These are phyloP conservation scores for Fraxinus dipetala DNA, from an alignment of 305 asterid species.

Conservation along the genomic window DNA sequence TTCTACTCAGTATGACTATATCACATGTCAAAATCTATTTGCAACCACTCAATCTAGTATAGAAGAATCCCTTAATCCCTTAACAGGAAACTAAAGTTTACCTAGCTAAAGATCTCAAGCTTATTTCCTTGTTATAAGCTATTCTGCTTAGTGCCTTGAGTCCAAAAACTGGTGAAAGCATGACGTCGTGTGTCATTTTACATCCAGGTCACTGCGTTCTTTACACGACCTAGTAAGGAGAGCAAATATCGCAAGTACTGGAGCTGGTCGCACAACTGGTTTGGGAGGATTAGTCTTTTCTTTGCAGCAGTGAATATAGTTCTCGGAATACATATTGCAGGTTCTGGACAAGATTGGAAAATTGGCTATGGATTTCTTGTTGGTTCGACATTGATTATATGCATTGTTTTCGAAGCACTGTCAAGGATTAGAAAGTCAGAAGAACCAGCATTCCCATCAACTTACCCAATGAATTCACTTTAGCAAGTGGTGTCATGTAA, in stretches of 20 bases:
- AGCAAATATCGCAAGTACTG: conserved; percentile 66
- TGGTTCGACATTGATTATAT: conserved; percentile 40
- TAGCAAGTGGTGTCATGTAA: conserved; percentile 33
- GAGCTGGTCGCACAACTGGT: conserved; percentile 73
- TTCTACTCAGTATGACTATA: not conserved
- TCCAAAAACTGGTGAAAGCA: not conserved
- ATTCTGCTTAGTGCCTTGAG: not conserved
- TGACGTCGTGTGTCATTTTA: not conserved
- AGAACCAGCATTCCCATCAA: conserved; percentile 36
- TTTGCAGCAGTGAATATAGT: conserved; percentile 71
- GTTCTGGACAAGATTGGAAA: conserved; percentile 60
- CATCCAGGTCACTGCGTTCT: conserved; percentile 67
- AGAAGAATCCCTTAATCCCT: not conserved
- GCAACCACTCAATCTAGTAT: not conserved
- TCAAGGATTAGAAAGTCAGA: conserved; percentile 42
- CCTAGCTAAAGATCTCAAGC: not conserved
- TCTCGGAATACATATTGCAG: conserved; percentile 68
- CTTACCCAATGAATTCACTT: conserved; percentile 45
- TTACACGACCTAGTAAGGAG: conserved; percentile 58
- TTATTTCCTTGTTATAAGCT: not conserved
- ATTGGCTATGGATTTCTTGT: conserved; percentile 70
- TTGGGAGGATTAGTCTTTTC: conserved; percentile 68
- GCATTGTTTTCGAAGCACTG: conserved; percentile 58
- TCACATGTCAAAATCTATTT: not conserved
- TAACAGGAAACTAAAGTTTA: not conserved